A percentile compares a stretch with the other conserved stretches of the same genome.
These are phyloP conservation scores for Botrytis hyacinthi DNA, from an alignment of 2,329 filamentous ascomycete genomes.

Conservation along the genomic window DNA sequence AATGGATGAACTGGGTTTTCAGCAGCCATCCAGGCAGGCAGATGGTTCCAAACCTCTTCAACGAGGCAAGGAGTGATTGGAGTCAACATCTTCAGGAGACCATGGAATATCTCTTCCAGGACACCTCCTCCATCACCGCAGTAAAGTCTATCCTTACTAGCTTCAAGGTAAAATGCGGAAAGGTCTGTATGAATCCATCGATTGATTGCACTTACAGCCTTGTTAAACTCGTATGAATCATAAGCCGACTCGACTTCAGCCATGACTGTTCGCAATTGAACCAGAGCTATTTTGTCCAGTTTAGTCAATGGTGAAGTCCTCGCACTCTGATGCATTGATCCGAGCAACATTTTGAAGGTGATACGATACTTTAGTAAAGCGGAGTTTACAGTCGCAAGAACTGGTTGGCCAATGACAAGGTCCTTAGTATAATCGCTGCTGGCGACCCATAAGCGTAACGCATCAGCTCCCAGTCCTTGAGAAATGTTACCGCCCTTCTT, in stretches of 20 bases:
- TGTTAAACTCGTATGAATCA: conserved; percentile 76
- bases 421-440: conserved; percentile 90
- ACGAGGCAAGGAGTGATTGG: conserved; percentile 81
- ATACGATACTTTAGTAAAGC: conserved; percentile 82
- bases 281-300: conserved; percentile 71
- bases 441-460: conserved; percentile 85
- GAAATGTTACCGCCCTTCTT: conserved; percentile 47
- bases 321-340: conserved; percentile 56
- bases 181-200: conserved; percentile 79
- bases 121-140: conserved; percentile 69
- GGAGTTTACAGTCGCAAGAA: conserved; percentile 73
- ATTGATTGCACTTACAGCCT: conserved; percentile 70
- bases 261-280: conserved; percentile 69
- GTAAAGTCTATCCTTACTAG: conserved; percentile 88
- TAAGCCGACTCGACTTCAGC: conserved; percentile 63
- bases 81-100: conserved; percentile 74
- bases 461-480: conserved; percentile 80
- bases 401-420: conserved; percentile 74
- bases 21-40: conserved; percentile 61
- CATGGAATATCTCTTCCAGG: conserved; percentile 64
- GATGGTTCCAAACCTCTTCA: conserved; percentile 82
- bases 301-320: conserved; percentile 52
- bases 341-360: conserved; percentile 87
- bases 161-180: conserved; percentile 91
- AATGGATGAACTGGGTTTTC: conserved; percentile 43